Evolutionary conservation across 805 yeast genomes (phyloP), one percentile per base, ranked within the genome.

Genomic region (Alloascoidea africana): DNA sequence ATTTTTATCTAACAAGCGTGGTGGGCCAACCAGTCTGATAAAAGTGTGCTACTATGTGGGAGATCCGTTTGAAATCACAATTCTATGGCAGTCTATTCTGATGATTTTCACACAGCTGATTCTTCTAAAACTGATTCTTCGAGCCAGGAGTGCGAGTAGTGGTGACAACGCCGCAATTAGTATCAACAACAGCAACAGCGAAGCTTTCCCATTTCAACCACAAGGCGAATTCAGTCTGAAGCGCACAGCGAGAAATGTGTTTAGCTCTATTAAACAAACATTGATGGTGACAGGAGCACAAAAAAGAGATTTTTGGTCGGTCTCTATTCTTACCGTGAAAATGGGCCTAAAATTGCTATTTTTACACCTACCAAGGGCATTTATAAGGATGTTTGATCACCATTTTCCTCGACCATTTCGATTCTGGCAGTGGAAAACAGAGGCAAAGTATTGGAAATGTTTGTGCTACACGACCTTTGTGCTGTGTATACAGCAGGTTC

Each of bases 371-470:
- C 41, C 61, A 16, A 55, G 59, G 36, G 62, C 68, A 36, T 48
- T 63, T 37, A 49, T 82, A 14, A 65, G 74, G 37, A 66, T 77
- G 39, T 82, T 80, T 53, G 91, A 82, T 54, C 81, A 81, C 14
- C 69, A 69, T 50, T 79, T 71, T 49, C 60, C 63, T 38, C 60
- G 94, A 41, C 76, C 85, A 1, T 65, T 63, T 36, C 54, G 65
- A 30, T 83, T 86, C 50, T 86, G 96, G 96, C 94, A 84, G 55
- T 86, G 96, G 96, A 63, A 66, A 45, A 64, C 69, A 3, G 70
- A 70, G 41, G 47, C 39, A 5, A 58, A 53, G 30, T 82, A 70
- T 54, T 81, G 85, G 86, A 60, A 58, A 45, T 84, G 81, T 50
- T 47, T 85, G 5, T 49, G 55, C 0, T 49, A 57, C 4, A 77